Conservation (phyloP, 345 rosid genomes). For the Gossypium thurberi region DNA sequence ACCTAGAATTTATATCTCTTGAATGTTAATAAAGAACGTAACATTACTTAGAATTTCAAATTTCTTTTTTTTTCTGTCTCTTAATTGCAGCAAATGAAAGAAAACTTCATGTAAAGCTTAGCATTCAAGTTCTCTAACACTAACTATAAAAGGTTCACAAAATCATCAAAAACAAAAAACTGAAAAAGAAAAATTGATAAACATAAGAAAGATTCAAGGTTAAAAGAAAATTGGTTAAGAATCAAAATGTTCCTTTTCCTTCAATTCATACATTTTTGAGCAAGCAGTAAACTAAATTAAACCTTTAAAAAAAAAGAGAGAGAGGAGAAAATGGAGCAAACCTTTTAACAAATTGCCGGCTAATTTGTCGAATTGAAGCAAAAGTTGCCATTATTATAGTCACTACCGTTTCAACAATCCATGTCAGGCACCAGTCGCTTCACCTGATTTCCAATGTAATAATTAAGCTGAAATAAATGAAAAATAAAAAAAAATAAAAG, state of each 20-base stretch:
- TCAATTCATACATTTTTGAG: background rate
- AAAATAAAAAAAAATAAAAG: no score
- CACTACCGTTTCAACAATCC: background rate
- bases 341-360: slow-evolving; percentile 6
- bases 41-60: background rate
- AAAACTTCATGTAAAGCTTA: background rate
- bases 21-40: background rate
- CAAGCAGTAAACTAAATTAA: background rate
- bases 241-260: background rate
- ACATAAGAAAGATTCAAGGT: background rate
- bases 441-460: no score
- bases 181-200: background rate
- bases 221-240: background rate
- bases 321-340: background rate
- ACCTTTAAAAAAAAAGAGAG: background rate
- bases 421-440: no score
- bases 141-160: background rate
- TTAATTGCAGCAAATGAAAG: slow-evolving; percentile 1
- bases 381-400: slow-evolving; percentile 2
- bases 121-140: background rate
- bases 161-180: background rate
- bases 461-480: no score
- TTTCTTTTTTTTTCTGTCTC: background rate
- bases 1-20: background rate
- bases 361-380: slow-evolving; percentile 1